Evolutionary conservation across 768 basidiomycete species (phyloP).

Genomic region (Naematelia encephala): DNA sequence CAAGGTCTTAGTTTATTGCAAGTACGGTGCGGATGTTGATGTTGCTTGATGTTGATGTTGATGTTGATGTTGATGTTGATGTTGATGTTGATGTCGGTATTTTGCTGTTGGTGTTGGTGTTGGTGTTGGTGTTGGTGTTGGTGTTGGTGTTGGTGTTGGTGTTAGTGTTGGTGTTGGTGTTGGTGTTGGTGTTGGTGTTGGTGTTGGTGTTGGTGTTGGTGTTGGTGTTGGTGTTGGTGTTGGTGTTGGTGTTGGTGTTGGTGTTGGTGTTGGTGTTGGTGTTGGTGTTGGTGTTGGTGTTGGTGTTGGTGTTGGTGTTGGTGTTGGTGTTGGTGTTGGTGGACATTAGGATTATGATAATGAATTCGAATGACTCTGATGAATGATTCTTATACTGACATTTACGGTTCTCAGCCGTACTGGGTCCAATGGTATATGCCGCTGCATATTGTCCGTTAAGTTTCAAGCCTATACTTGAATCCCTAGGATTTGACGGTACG

Average conservation of each 20-base stretch:
- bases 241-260: conserved; percentile 1
- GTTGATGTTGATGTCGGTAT: conserved; percentile 1
- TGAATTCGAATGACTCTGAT: too few relatives aligned
- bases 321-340: too few relatives aligned
- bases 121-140: conserved; percentile 1
- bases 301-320: too few relatives aligned
- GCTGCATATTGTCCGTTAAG: conserved; percentile 84
- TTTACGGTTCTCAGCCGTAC: conserved; percentile 56
- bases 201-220: conserved; percentile 4
- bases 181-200: conserved; percentile 2
- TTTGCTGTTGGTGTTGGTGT: conserved; percentile 1
- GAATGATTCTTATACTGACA: too few relatives aligned
- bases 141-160: conserved; percentile 4
- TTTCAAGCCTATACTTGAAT: conserved; percentile 69
- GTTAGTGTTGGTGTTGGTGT: conserved; percentile 3
- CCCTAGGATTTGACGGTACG: conserved; percentile 85
- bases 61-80: not conserved
- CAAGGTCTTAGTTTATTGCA: not conserved
- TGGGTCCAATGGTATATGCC: conserved; percentile 88
- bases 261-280: not conserved
- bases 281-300: conserved; percentile 21
- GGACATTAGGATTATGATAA: too few relatives aligned
- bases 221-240: not conserved
- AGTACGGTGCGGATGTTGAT: not conserved
- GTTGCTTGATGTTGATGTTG: not conserved